Evolutionary conservation across 2,329 filamentous ascomycete species (phyloP).

Genomic region (Dactylellina cionopaga): DNA sequence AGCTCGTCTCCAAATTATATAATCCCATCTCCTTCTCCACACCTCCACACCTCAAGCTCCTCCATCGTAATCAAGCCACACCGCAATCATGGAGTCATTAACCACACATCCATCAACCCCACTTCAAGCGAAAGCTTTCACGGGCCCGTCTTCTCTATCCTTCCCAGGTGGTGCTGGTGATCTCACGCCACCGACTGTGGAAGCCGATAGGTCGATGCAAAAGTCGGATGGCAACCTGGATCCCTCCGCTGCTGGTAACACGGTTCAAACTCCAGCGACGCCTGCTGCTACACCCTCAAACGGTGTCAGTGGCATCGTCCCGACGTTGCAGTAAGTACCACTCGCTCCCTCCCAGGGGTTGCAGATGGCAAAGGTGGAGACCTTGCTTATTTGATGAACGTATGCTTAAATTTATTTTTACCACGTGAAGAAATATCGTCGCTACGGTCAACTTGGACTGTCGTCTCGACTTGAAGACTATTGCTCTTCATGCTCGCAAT

Average conservation of each 20-base stretch:
- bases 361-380: conserved; percentile 40
- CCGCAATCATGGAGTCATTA: conserved; percentile 79
- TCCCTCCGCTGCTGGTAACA: conserved; percentile 63
- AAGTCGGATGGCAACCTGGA: conserved; percentile 65
- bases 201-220: conserved; percentile 70
- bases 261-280: conserved; percentile 71
- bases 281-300: conserved; percentile 88
- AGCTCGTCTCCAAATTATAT: conserved; percentile 27
- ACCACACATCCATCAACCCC: conserved; percentile 92
- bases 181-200: conserved; percentile 79
- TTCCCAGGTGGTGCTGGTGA: conserved; percentile 87
- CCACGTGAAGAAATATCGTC: conserved; percentile 87
- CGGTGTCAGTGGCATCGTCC: conserved; percentile 87
- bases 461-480: conserved; percentile 97
- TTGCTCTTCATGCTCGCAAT: conserved; percentile 96
- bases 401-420: conserved; percentile 64
- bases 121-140: conserved; percentile 94
- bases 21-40: background rate
- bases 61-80: conserved; percentile 17
- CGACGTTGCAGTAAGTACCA: conserved; percentile 90
- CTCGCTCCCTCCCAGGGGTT: conserved; percentile 57
- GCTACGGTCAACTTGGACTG: conserved; percentile 98
- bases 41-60: background rate
- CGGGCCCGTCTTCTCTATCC: conserved; percentile 88
- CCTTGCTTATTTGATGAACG: conserved; percentile 57